Percentiles rank a stretch among this genome's conserved stretches.
These are phyloP conservation scores for Eutypa lata DNA, from an alignment of 2,329 filamentous ascomycete species.

Conservation along the genomic window DNA sequence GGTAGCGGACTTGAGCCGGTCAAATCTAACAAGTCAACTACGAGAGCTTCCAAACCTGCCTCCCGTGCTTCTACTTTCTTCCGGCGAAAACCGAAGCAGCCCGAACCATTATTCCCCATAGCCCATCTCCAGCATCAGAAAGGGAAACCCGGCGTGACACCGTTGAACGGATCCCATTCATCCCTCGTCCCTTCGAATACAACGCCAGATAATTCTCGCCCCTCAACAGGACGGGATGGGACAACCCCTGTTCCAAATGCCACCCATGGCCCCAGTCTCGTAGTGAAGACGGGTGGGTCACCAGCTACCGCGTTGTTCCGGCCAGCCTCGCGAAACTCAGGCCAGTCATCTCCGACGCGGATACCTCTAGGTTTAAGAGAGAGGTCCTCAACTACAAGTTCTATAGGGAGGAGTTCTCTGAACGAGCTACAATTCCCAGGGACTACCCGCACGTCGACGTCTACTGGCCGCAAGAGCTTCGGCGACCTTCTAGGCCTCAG, in stretches of 20 bases:
- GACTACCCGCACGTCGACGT: slow-evolving; percentile 74
- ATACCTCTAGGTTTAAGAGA: slow-evolving; percentile 61
- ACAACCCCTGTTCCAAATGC: slow-evolving; percentile 35
- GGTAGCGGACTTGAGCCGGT: slow-evolving; percentile 68
- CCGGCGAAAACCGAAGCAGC: slow-evolving; percentile 71
- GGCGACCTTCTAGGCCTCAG: slow-evolving; percentile 80
- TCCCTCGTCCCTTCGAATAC: slow-evolving; percentile 36
- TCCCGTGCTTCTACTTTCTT: slow-evolving; percentile 62
- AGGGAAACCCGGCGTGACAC: slow-evolving; percentile 39
- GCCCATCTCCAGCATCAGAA: slow-evolving; percentile 80
- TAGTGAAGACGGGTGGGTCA: slow-evolving; percentile 35
- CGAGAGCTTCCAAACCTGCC: slow-evolving; percentile 31
- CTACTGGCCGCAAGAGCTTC: slow-evolving; percentile 89
- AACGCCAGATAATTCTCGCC: slow-evolving; percentile 18
- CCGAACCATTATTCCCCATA: slow-evolving; percentile 77
- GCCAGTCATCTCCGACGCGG: slow-evolving; percentile 67
- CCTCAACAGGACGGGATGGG: slow-evolving; percentile 27
- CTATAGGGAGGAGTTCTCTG: slow-evolving; percentile 68
- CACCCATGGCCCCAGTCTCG: slow-evolving; percentile 23
- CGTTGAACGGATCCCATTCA: slow-evolving; percentile 37
- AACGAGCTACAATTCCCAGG: slow-evolving; percentile 68
- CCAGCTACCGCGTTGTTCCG: slow-evolving; percentile 50
- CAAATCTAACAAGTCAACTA: slow-evolving; percentile 60
- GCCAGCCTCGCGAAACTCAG: slow-evolving; percentile 47
- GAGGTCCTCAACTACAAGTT: slow-evolving; percentile 88